Conservation (phyloP, 106 monocot genomes). For the Apostasia shenzhenica region DNA sequence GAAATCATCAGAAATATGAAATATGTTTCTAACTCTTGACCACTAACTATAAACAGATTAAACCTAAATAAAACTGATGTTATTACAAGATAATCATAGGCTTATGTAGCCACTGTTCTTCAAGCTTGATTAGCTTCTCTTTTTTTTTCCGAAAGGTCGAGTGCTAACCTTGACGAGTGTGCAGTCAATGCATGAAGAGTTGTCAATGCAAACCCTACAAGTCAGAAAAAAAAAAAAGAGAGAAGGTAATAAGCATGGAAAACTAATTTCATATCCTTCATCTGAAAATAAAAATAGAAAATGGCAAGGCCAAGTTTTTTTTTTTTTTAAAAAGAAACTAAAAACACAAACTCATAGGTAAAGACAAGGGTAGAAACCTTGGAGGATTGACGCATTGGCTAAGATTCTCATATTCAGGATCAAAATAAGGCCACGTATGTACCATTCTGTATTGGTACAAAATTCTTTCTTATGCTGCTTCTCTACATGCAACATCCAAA, state of each 20-base stretch:
- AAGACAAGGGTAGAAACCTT: constrained; percentile 33
- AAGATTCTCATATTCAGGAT: constrained; percentile 88
- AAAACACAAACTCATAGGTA: neutral
- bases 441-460: constrained; percentile 1
- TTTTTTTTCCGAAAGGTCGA: neutral
- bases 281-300: no score
- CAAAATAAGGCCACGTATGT: constrained; percentile 75
- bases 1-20: neutral
- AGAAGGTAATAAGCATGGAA: neutral
- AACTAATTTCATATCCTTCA: no score
- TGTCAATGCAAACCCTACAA: constrained; percentile 22
- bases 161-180: constrained; percentile 7
- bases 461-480: neutral
- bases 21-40: neutral
- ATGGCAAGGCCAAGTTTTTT: no score
- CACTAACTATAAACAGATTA: neutral
- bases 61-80: neutral
- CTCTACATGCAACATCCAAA: constrained; percentile 5
- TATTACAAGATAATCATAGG: neutral
- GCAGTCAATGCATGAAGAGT: constrained; percentile 15
- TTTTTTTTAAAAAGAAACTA: no score
- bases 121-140: neutral
- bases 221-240: neutral
- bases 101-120: neutral
- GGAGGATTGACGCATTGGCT: constrained; percentile 83